A percentile compares a stretch with the other conserved stretches of the same genome.
These are phyloP conservation scores for Capronia epimyces DNA, from an alignment of 2,329 filamentous ascomycete species.

Conservation along the genomic window DNA sequence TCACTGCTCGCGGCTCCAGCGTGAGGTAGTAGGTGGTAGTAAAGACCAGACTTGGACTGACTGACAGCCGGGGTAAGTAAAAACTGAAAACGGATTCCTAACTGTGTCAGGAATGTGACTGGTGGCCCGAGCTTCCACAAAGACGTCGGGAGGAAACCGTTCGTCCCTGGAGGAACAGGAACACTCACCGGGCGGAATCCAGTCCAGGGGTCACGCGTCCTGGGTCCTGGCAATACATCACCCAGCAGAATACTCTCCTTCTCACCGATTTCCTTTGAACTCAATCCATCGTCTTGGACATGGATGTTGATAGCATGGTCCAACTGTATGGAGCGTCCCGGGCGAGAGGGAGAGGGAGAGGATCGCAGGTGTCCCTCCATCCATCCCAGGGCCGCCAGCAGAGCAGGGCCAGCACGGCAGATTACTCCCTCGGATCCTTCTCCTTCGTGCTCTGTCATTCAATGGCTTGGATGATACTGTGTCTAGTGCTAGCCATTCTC, in stretches of 20 bases:
- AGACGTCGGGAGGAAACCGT: constrained; percentile 8
- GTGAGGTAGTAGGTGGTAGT: constrained; percentile 1
- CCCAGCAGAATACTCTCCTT: constrained; percentile 1
- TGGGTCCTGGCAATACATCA: not conserved
- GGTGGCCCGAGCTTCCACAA: constrained; percentile 15
- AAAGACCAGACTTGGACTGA: not conserved
- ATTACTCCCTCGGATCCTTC: not conserved
- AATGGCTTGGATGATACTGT: constrained; percentile 4
- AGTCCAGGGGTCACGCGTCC: not conserved
- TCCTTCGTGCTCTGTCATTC: not conserved
- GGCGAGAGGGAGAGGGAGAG: no score
- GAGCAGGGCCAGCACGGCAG: not conserved
- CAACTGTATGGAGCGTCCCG: not conserved
- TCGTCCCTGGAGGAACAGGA: not conserved
- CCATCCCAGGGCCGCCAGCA: not conserved
- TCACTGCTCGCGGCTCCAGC: constrained; percentile 6
- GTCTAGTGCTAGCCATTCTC: not conserved
- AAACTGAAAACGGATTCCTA: not conserved
- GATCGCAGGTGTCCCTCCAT: not conserved
- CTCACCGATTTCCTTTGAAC: not conserved
- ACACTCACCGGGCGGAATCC: constrained; percentile 1
- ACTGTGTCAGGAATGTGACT: constrained; percentile 19
- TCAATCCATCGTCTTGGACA: not conserved
- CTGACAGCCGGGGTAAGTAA: not conserved
- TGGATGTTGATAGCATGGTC: not conserved